Conservation (phyloP, 2,329 filamentous ascomycete genomes). For the Triangularia verruculosa region DNA sequence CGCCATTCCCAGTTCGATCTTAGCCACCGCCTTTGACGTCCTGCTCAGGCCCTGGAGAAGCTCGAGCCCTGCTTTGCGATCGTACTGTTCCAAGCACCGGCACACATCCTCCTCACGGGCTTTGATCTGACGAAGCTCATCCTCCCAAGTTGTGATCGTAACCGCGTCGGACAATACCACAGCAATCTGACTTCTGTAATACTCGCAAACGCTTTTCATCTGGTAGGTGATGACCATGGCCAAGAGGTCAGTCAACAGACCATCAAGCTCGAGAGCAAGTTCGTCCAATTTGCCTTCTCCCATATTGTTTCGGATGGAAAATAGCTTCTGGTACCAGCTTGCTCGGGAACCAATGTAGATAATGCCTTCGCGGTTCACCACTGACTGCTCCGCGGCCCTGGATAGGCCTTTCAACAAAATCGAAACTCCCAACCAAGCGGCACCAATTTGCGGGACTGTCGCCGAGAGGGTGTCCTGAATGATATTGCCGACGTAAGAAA, state of each 20-base stretch:
- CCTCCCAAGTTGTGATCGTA: neutral
- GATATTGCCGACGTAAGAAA: neutral
- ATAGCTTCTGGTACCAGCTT: neutral
- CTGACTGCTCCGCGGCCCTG: neutral
- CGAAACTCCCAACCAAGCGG: neutral
- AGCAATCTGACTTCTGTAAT: neutral
- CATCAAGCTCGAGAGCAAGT: neutral
- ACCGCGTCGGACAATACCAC: neutral
- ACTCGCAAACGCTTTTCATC: neutral
- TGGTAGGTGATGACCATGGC: neutral
- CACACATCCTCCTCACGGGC: neutral
- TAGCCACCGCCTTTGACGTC: neutral
- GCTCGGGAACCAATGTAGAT: neutral
- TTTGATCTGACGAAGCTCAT: neutral
- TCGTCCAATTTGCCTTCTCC: neutral
- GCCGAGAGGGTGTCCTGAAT: neutral
- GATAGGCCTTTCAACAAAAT: neutral
- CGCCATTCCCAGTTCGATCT: neutral
- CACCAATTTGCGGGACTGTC: neutral
- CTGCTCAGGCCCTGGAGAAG: neutral
- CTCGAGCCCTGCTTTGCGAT: neutral
- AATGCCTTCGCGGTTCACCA: neutral
- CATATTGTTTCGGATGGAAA: neutral
- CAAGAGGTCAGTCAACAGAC: neutral
- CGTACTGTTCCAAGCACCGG: neutral